A percentile compares a stretch with the other conserved stretches of the same genome.
These are phyloP conservation scores for Leccinum pallidistipes DNA, from an alignment of 1,284 basidiomycete genomes.

Conservation along the genomic window DNA sequence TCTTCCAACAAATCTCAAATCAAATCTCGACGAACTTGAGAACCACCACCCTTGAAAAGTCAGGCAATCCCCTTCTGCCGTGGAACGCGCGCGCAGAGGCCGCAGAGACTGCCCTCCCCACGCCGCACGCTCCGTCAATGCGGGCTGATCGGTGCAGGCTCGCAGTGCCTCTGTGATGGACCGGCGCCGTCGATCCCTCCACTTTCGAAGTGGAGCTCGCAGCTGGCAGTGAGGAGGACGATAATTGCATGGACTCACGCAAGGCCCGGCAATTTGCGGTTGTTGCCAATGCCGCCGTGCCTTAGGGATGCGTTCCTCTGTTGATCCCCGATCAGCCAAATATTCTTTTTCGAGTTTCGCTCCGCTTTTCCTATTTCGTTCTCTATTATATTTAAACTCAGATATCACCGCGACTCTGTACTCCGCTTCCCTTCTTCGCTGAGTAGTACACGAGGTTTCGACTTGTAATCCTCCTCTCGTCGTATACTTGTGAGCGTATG, in stretches of 20 bases:
- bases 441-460: slow-evolving; percentile 6
- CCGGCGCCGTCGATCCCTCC: slow-evolving; percentile 3
- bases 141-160: neutral
- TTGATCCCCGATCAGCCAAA: slow-evolving; percentile 39
- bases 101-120: neutral
- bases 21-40: slow-evolving; percentile 32
- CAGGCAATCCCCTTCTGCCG: slow-evolving; percentile 26
- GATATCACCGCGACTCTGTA: slow-evolving; percentile 29
- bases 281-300: slow-evolving; percentile 30
- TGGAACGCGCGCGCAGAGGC: slow-evolving; percentile 2
- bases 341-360: slow-evolving; percentile 33
- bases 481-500: slow-evolving; percentile 6
- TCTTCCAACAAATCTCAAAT: slow-evolving; percentile 32
- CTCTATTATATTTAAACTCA: slow-evolving; percentile 21
- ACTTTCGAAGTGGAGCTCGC: neutral
- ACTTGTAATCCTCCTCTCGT: neutral
- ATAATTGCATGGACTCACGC: slow-evolving; percentile 1
- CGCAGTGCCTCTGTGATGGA: neutral
- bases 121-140: neutral
- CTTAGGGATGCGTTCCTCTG: slow-evolving; percentile 34
- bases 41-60: slow-evolving; percentile 11
- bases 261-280: slow-evolving; percentile 31
- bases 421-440: slow-evolving; percentile 15
- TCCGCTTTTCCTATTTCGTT: slow-evolving; percentile 29
- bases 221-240: neutral